Base-by-base conservation (phyloP, 2,329 filamentous ascomycete species). In the Alternaria alternata region DNA sequence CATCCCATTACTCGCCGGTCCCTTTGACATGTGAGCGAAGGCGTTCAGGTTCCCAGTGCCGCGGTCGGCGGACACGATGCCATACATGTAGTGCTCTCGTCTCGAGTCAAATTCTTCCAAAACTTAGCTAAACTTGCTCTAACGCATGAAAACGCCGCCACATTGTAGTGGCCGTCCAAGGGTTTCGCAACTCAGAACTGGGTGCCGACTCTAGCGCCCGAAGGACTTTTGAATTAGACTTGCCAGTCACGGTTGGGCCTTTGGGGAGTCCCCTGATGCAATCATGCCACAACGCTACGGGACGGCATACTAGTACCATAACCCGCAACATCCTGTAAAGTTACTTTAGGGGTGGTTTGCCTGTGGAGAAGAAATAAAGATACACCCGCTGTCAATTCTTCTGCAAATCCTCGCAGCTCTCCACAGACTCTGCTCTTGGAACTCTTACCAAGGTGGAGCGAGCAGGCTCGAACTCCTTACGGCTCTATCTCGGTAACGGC, bases 341-440 rank as follows among this genome's bases (percentile, higher is more conserved):
- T 49, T 56, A 42, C 32, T 41, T 51, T 34, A 48, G 53, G 42
- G 57, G 44, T 12, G 43, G 44, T 14, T 34, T 49, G 22, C 48
- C 28, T 30, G 44, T 59, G 44, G 34, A 55, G 51, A 44, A 32
- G 28, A 22, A 39, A 54, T 38, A 59, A 54, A 55, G 55, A 59
- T 59, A 32, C 46, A 41, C 48, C 51, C 56, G 51, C 44, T 49
- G 39, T 42, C 46, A 18, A 46, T 46, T 38, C n/a, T 22, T 28
- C 20, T 49, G 30, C 32, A 36, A 20, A 24, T 20, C 46, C 20
- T 49, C 32, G 46, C 11, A 8, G 32, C 30, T 24, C 32, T 49
- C 46, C 34, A 34, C 32, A 49, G 18, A 36, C 46, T 36, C 46
- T 49, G 46, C 18, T 49, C 46, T 49, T 46, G 52, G 57, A 51